These are phyloP conservation scores for Paramecium tetraurelia DNA, from an alignment of 73 alveolate species.

Conservation along the genomic window DNA sequence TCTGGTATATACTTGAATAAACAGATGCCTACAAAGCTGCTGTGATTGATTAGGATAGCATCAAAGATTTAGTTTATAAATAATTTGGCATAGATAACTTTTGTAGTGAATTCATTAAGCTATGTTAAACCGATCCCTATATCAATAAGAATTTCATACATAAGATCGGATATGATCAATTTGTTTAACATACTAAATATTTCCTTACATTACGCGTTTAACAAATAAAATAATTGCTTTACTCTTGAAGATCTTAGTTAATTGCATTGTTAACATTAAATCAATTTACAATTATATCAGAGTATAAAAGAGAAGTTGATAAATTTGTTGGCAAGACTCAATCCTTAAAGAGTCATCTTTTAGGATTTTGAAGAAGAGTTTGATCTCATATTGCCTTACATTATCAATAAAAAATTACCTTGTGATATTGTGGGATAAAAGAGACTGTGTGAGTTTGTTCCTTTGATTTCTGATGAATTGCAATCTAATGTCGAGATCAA, in stretches of 20 bases:
- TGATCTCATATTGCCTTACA: not conserved
- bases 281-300: not conserved
- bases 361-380: conserved; percentile 19
- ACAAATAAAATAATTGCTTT: not conserved
- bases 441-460: not conserved
- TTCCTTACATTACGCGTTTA: not conserved
- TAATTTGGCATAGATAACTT: not conserved
- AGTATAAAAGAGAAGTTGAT: not conserved
- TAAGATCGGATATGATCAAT: conserved; percentile 5
- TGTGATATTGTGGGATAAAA: not conserved
- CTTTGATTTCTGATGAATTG: not conserved
- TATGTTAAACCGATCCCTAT: not conserved
- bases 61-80: conserved; percentile 13
- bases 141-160: not conserved
- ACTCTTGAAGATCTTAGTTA: not conserved
- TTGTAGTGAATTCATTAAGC: not conserved
- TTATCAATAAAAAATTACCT: not conserved
- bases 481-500: not conserved
- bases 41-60: conserved; percentile 12
- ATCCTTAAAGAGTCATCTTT: not conserved
- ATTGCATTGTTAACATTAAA: not conserved
- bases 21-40: conserved; percentile 27
- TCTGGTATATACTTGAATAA: conserved; percentile 7
- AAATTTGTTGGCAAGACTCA: not conserved
- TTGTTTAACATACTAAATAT: not conserved